Evolutionary conservation across 1,284 basidiomycete species (phyloP), one percentile per base, ranked within the genome.

Genomic region (Takashimella tepidaria): DNA sequence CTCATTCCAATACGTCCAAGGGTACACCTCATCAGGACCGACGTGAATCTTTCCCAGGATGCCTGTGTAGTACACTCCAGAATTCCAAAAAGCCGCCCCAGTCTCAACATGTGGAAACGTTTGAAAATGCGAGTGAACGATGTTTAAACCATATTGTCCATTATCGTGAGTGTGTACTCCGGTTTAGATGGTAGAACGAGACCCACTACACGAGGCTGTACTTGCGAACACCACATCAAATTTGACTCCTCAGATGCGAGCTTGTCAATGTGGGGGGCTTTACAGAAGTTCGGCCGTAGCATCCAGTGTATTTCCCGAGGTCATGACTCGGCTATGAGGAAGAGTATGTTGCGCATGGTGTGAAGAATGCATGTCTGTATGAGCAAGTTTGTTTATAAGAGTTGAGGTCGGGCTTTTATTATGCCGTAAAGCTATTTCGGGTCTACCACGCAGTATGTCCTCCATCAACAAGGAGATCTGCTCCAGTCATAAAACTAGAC

Each of bases 391-490:
- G n/a, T n/a, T n/a, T n/a, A n/a, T n/a, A n/a, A n/a, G n/a, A n/a
- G n/a, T n/a, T n/a, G n/a, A n/a, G n/a, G n/a, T n/a, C n/a, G n/a
- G n/a, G n/a, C n/a, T n/a, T n/a, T n/a, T n/a, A n/a, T n/a, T n/a
- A n/a, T n/a, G n/a, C n/a, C n/a, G n/a, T n/a, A n/a, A n/a, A n/a
- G n/a, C n/a, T n/a, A n/a, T n/a, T n/a, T n/a, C n/a, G n/a, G n/a
- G n/a, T n/a, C 20, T 27, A 51, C 20, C 31, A 27, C 2, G 53
- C 47, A 1, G 53, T 54, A 43, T 78, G 77, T 45, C 72, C 71
- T 8, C 71, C 70, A 46, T 73, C 70, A 1, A 72, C 64, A n/a
- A 68, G 46, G 1, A 73, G 49, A 50, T 72, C 69, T n/a, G 66
- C 61, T 16, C 71, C 70, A 4, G 67, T 68, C 66, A 72, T 67